Percentiles rank a stretch among this genome's conserved stretches.
Evolutionary conservation across 78 protist species (phyloP).

Genomic region (Dictyostelium capitatum): DNA sequence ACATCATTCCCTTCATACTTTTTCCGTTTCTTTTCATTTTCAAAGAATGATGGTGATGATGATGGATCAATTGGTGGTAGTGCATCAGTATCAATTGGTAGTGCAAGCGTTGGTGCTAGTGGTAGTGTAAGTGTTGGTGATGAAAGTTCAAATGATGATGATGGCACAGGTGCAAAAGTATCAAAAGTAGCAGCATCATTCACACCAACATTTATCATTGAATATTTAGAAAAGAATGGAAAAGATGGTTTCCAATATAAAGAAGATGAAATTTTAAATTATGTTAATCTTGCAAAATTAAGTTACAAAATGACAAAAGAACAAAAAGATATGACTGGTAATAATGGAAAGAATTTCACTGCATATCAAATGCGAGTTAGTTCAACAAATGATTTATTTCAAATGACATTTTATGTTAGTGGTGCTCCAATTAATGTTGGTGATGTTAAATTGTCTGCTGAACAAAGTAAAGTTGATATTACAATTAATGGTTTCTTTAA

Average conservation of each 20-base stretch:
- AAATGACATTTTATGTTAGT: background rate
- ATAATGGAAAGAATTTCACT: background rate
- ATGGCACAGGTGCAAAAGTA: background rate
- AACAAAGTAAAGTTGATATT: conserved; percentile 16
- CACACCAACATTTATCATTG: conserved; percentile 5
- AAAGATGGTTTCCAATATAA: conserved; percentile 9
- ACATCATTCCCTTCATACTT: background rate
- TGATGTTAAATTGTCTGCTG: background rate
- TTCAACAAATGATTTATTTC: background rate
- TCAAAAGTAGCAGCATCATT: background rate
- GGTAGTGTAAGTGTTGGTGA: background rate
- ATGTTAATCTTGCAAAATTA: background rate
- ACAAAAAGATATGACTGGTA: background rate
- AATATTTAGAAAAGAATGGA: background rate
- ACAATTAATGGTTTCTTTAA: background rate
- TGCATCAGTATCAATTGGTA: background rate
- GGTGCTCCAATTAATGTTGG: conserved; percentile 1
- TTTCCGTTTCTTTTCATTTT: background rate
- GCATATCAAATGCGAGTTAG: background rate
- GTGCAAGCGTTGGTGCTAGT: background rate
- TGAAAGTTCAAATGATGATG: background rate
- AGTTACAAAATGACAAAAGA: background rate
- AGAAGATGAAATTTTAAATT: background rate
- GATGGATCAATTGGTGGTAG: background rate
- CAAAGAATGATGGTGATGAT: background rate